These are phyloP conservation scores for Castanea crenata DNA, from an alignment of 306 rosid genomes.

Conservation along the genomic window DNA sequence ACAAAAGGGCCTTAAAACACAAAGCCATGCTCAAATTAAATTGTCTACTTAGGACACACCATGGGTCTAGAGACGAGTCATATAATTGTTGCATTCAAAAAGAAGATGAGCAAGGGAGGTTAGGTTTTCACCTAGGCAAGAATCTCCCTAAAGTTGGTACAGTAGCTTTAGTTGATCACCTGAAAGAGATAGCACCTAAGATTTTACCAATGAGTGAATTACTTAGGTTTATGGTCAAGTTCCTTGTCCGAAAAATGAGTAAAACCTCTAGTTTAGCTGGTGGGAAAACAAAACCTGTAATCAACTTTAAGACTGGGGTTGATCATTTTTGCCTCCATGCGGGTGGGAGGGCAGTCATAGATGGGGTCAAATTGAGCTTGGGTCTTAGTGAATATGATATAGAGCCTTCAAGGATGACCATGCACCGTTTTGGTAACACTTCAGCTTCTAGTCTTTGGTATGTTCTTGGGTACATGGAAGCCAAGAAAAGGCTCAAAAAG, in stretches of 20 bases:
- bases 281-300: slow-evolving; percentile 28
- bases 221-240: slow-evolving; percentile 36
- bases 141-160: slow-evolving; percentile 82
- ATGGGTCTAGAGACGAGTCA: slow-evolving; percentile 72
- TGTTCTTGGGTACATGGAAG: slow-evolving; percentile 88
- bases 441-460: slow-evolving; percentile 89
- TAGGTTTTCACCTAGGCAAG: slow-evolving; percentile 64
- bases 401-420: slow-evolving; percentile 89
- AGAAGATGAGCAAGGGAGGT: slow-evolving; percentile 65
- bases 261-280: background rate
- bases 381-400: slow-evolving; percentile 56
- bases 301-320: slow-evolving; percentile 62
- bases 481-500: slow-evolving; percentile 68
- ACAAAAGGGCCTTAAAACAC: slow-evolving; percentile 45
- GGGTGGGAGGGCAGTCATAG: slow-evolving; percentile 88
- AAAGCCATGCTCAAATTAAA: slow-evolving; percentile 48
- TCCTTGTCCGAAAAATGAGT: slow-evolving; percentile 27
- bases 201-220: slow-evolving; percentile 71
- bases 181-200: slow-evolving; percentile 60
- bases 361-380: slow-evolving; percentile 69
- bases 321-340: slow-evolving; percentile 88
- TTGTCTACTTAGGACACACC: slow-evolving; percentile 70
- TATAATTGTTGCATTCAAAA: slow-evolving; percentile 64
- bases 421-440: slow-evolving; percentile 86
- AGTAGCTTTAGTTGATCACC: slow-evolving; percentile 71